Evolutionary conservation across 2,329 filamentous ascomycete genomes (phyloP), one percentile per base, ranked within the genome.

Genomic region (Colletotrichum lini): DNA sequence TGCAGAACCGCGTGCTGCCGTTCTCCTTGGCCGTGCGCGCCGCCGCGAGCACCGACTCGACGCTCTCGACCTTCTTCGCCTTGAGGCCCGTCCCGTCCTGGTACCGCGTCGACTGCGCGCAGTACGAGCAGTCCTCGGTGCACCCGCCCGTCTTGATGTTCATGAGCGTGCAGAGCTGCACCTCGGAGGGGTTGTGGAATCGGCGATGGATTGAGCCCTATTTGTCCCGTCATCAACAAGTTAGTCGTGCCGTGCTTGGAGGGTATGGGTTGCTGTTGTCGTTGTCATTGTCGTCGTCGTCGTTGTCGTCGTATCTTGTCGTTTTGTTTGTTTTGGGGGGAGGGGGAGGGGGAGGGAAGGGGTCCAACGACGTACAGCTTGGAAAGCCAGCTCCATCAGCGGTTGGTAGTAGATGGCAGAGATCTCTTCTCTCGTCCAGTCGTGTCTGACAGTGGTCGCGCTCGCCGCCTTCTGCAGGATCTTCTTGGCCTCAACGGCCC

Each of bases 61-160:
- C 94, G 1, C 89, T 88, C 73, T 92, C 92, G 78, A 97, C 90
- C 76, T 94, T 93, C 73, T 92, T 93, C 13, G 95, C 93, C 78
- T 94, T 89, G 42, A 97, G 87, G 9, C 94, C 94, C 4, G 95
- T 91, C 50, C 93, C 93, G 47, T 94, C 86, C 70, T 88, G 83
- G 87, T 97, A 92, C 35, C 93, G 92, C 7, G 93, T 94, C 5
- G 94, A 95, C 82, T 97, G 94, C 2, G 94, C 93, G 81, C 94
- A 97, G 89, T 98, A 98, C 30, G 92, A 94, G 84, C 95, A 98
- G 82, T 98, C 95, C 81, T 97, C 95, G 76, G 90, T 94, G 83
- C 95, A 98, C 58, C 95, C 95, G 65, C 95, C 95, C 10, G 94
- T 97, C 81, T 98, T 98, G 86, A 98, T 98, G 86, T 97, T 97